A percentile compares a stretch with the other conserved stretches of the same genome.
Evolutionary conservation across 2,329 filamentous ascomycete genomes (phyloP).

Genomic region (Botrytis elliptica): DNA sequence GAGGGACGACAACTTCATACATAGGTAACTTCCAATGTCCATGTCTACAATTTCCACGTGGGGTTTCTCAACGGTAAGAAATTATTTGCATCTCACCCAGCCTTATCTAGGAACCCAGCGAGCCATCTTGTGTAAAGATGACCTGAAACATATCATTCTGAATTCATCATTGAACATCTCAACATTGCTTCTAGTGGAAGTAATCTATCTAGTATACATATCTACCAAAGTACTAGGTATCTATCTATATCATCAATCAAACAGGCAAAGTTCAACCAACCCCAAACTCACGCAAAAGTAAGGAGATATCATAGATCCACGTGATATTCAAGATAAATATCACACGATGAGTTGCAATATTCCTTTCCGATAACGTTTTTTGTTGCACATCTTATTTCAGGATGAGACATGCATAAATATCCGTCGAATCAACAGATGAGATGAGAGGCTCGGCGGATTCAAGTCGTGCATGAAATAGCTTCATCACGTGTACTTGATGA

Average conservation of each 20-base stretch:
- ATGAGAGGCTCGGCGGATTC: slow-evolving; percentile 1
- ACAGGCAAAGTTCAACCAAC: not conserved
- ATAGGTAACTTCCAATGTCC: not conserved
- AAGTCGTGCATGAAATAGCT: slow-evolving; percentile 22
- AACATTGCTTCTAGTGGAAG: slow-evolving; percentile 7
- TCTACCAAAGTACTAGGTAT: not conserved
- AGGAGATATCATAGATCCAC: not conserved
- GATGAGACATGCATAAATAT: slow-evolving; percentile 21
- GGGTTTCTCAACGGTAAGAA: slow-evolving; percentile 2
- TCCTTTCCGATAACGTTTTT: slow-evolving; percentile 7
- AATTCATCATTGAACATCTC: not conserved
- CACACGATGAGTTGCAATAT: not conserved
- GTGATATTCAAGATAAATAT: slow-evolving; percentile 5
- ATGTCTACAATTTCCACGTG: slow-evolving; percentile 16
- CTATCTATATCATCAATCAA: not conserved
- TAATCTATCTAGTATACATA: no score
- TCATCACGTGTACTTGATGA: slow-evolving; percentile 3
- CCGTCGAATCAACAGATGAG: slow-evolving; percentile 11
- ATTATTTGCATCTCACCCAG: not conserved
- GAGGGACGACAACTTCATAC: not conserved
- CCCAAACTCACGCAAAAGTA: not conserved
- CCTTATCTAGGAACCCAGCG: not conserved
- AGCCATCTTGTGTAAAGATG: not conserved
- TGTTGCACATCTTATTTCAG: slow-evolving; percentile 20
- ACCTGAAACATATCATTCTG: not conserved